Evolutionary conservation across 2,329 filamentous ascomycete species (phyloP), one percentile per base, ranked within the genome.

Genomic region (Alternaria conjuncta): DNA sequence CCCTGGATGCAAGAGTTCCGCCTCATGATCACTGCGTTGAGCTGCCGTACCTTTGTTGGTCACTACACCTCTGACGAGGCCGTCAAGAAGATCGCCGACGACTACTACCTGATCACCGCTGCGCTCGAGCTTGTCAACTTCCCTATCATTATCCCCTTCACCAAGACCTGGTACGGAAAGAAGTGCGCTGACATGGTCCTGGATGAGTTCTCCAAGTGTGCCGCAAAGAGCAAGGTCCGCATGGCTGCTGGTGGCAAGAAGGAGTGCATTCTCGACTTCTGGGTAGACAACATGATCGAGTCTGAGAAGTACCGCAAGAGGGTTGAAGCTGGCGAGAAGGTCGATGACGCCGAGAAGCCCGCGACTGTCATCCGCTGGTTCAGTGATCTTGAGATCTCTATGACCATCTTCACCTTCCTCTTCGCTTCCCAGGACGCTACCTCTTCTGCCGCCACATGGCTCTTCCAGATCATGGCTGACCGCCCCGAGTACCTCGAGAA

Each of bases 381-480:
- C 82, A 90, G 87, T 81, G 92, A 98, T 79, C 92, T 90, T 75
- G 94, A 98, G 82, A 97, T 98, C 75, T 87, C 93, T 60, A 92
- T 96, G 85, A 97, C 95, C 23, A 80, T 98, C 76, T 97, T 97
- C 84, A 97, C 95, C 54, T 97, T 98, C 85, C 86, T 98, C 65
- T 98, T 98, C 82, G 95, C 96, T 65, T 97, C 94, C 4, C 96
- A 98, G 83, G 96, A 99, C 80, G 96, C 96, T 70, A 97, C 96
- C 66, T 96, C 92, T 83, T 96, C 93, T 75, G 95, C 96, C 65
- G 89, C 88, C 75, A 97, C 94, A 57, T 98, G 96, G 94, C 84
- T 98, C 68, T 97, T 97, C 86, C 96, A 99, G 84, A 88, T 93
- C 75, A 90, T 93, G 84, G 94, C 96, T 50, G 93, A 98, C 83